Conservation (phyloP, 1,139 yeast genomes). For the Saccharomyces hybrid region DNA sequence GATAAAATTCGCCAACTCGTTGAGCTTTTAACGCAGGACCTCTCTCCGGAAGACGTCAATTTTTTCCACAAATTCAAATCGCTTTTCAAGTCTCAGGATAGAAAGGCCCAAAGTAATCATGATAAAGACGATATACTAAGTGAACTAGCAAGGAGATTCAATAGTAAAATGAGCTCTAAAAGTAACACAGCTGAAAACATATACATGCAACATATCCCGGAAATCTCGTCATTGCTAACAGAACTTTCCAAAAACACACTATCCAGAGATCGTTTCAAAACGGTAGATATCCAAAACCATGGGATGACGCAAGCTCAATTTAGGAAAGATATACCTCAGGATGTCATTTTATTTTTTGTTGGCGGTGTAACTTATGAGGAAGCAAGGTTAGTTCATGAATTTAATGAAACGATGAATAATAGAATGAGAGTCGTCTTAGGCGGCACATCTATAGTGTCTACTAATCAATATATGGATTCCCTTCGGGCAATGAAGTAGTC, state of each 20-base stretch:
- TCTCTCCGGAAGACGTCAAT: conserved; percentile 25
- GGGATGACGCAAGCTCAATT: conserved; percentile 9
- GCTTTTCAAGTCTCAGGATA: conserved; percentile 7
- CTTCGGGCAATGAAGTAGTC: conserved; percentile 6
- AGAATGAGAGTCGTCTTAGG: conserved; percentile 62
- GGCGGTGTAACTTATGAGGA: conserved; percentile 95
- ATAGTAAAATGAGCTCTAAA: conserved; percentile 18
- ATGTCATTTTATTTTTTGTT: conserved; percentile 68
- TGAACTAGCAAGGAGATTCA: conserved; percentile 31
- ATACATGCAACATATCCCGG: conserved; percentile 69
- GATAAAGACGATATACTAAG: conserved; percentile 27
- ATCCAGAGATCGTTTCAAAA: conserved; percentile 39
- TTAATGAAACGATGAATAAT: conserved; percentile 44
- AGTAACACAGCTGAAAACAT: conserved; percentile 40
- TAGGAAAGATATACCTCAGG: conserved; percentile 48
- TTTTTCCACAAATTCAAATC: conserved; percentile 23
- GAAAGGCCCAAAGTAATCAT: neutral
- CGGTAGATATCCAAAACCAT: conserved; percentile 26
- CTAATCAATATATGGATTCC: conserved; percentile 46
- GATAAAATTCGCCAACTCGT: conserved; percentile 10
- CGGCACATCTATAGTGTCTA: conserved; percentile 62
- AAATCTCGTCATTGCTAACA: conserved; percentile 48
- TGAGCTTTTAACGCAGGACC: conserved; percentile 12
- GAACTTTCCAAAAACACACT: conserved; percentile 46
- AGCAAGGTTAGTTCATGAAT: conserved; percentile 69